Evolutionary conservation across 257 asterid genomes (phyloP), one percentile per base, ranked within the genome.

Genomic region (Capsicum pubescens): DNA sequence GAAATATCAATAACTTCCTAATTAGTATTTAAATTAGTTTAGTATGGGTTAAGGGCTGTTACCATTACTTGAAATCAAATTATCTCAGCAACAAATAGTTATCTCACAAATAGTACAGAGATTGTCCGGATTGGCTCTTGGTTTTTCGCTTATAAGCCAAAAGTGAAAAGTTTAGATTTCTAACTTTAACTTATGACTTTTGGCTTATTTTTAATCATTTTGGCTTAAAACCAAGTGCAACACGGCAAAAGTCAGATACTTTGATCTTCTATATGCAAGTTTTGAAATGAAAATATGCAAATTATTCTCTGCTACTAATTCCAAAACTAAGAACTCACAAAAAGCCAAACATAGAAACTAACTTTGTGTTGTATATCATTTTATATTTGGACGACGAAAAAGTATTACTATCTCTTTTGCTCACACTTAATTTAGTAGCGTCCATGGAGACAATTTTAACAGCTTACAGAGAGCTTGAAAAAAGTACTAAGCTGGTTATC

Each of bases 301-400:
- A 0, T 64, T 64, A 64, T 32, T 64, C 71, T 64, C 71, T 6
- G 46, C 46, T 64, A 64, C 32, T 32, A 64, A 4, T 26, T 64
- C n/a, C 17, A 64, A 21, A 63, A 61, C 42, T 63, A 64, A 64
- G 17, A 7, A 5, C 46, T 64, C 44, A 0, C 17, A 64, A 64
- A 12, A 64, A 12, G 46, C n/a, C 71, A 64, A 64, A 64, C 46
- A 64, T 64, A 26, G 1, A 64, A 26, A 26, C 9, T 64, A 64
- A 64, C 5, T 64, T 64, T 64, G 71, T 64, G 70, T 64, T 61
- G 68, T 61, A 61, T 61, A 61, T 61, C 68, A 61, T 61, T 61
- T 61, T 19, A 61, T 19, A 61, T 19, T 61, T 61, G 36, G 68
- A 61, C 9, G 68, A 61, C 36, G 6, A n/a, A 19, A 61, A 61